Evolutionary conservation across 202 grass and related monocot species (phyloP).

Genomic region (Setaria viridis): DNA sequence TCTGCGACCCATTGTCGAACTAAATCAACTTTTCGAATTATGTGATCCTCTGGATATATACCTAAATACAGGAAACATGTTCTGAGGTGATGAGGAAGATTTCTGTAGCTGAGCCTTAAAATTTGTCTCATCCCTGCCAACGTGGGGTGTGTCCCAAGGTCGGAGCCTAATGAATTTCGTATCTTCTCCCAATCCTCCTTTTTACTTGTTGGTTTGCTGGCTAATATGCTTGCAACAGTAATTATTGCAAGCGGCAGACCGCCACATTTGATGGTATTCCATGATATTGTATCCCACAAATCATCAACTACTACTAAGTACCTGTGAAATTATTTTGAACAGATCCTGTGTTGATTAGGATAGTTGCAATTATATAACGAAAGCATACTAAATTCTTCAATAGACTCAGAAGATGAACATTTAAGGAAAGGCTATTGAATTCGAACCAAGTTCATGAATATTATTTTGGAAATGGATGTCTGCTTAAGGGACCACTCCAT

Average conservation of each 20-base stretch:
- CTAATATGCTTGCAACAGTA: slow-evolving; percentile 37
- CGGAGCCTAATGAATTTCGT: background rate
- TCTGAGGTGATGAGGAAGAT: slow-evolving; percentile 42
- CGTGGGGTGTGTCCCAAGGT: background rate
- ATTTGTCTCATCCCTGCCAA: slow-evolving; percentile 31
- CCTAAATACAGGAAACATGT: slow-evolving; percentile 39
- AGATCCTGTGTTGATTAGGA: background rate
- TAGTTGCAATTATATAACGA: background rate
- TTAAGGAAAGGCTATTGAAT: background rate
- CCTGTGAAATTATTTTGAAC: background rate
- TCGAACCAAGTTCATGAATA: background rate
- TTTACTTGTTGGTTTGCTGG: slow-evolving; percentile 6
- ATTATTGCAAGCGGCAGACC: slow-evolving; percentile 35
- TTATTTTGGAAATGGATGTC: background rate
- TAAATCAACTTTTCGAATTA: slow-evolving; percentile 34
- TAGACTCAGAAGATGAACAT: background rate
- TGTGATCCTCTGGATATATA: slow-evolving; percentile 44
- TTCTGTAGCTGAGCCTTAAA: slow-evolving; percentile 42
- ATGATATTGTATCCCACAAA: slow-evolving; percentile 33
- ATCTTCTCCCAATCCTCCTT: slow-evolving; percentile 30
- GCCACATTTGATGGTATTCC: slow-evolving; percentile 28
- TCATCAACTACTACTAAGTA: slow-evolving; percentile 31
- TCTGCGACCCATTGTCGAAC: slow-evolving; percentile 49
- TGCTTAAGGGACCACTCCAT: background rate
- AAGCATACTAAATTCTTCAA: background rate